Evolutionary conservation across 176 grass and related monocot genomes (phyloP).

Genomic region (Oryza longistaminata): DNA sequence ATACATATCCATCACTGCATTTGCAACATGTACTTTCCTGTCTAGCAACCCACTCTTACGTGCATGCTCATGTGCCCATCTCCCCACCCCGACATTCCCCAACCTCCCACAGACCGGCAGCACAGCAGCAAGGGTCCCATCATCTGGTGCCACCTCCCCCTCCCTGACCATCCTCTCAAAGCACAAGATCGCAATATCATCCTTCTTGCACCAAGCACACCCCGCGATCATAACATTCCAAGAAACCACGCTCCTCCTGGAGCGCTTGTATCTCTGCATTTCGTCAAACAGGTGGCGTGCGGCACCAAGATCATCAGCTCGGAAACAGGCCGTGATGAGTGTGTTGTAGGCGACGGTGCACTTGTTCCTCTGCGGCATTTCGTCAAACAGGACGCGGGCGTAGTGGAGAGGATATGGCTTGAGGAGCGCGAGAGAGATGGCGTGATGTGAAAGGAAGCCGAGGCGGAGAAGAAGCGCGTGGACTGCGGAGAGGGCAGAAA

Average conservation of each 20-base stretch:
- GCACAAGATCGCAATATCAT: slow-evolving; percentile 32
- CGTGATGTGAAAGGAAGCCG: slow-evolving; percentile 50
- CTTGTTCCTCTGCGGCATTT: slow-evolving; percentile 29
- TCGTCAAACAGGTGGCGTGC: slow-evolving; percentile 50
- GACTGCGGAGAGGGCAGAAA: slow-evolving; percentile 36
- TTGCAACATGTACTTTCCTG: slow-evolving; percentile 40
- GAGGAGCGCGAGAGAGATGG: slow-evolving; percentile 47
- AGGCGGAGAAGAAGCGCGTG: slow-evolving; percentile 47
- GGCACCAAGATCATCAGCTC: neutral
- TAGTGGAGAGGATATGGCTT: slow-evolving; percentile 19
- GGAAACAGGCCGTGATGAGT: slow-evolving; percentile 28
- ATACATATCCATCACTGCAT: slow-evolving; percentile 63
- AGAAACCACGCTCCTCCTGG: slow-evolving; percentile 53
- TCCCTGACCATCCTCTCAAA: slow-evolving; percentile 45
- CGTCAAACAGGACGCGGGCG: slow-evolving; percentile 20
- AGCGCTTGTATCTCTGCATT: slow-evolving; percentile 42
- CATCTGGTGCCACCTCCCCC: slow-evolving; percentile 39
- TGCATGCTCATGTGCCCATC: slow-evolving; percentile 46
- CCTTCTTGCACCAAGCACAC: slow-evolving; percentile 24
- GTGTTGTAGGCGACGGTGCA: slow-evolving; percentile 54
- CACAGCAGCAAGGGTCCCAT: slow-evolving; percentile 46
- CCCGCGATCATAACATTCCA: slow-evolving; percentile 62
- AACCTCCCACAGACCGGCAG: slow-evolving; percentile 52
- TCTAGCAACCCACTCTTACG: slow-evolving; percentile 29
- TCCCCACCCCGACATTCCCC: slow-evolving; percentile 41